These are phyloP conservation scores for Lasiosphaeria ovina DNA, from an alignment of 495 filamentous ascomycete species.

Conservation along the genomic window DNA sequence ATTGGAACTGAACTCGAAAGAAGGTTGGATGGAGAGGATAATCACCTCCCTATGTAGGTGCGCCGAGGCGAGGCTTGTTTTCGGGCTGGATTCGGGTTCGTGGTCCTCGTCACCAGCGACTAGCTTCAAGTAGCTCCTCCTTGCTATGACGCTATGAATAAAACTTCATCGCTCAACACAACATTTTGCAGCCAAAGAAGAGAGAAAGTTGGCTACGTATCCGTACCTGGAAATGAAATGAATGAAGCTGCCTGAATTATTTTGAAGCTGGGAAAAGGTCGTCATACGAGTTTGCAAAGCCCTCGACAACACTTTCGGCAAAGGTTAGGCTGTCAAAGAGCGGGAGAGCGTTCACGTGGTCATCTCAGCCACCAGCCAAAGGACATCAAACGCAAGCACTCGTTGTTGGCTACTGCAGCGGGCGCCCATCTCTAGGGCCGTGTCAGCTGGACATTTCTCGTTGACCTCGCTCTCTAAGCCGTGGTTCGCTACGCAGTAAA, in stretches of 20 bases:
- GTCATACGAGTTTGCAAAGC: no score
- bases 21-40: no score
- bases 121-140: neutral
- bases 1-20: no score
- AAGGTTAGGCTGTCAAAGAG: no score
- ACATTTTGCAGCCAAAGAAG: neutral
- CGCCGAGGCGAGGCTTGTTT: no score
- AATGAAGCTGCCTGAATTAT: no score
- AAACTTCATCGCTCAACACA: neutral
- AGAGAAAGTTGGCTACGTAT: neutral
- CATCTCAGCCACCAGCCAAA: neutral
- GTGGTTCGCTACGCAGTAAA: neutral
- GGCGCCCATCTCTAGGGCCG: neutral
- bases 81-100: neutral
- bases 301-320: no score
- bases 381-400: neutral
- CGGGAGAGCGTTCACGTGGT: neutral
- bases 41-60: no score
- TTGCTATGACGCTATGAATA: neutral
- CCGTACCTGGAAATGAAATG: no score
- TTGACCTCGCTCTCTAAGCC: neutral
- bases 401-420: neutral
- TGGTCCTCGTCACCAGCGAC: neutral
- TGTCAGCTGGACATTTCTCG: neutral
- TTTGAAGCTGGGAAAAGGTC: no score